Base-by-base conservation (phyloP, 768 basidiomycete species). In the Suillus clintonianus region DNA sequence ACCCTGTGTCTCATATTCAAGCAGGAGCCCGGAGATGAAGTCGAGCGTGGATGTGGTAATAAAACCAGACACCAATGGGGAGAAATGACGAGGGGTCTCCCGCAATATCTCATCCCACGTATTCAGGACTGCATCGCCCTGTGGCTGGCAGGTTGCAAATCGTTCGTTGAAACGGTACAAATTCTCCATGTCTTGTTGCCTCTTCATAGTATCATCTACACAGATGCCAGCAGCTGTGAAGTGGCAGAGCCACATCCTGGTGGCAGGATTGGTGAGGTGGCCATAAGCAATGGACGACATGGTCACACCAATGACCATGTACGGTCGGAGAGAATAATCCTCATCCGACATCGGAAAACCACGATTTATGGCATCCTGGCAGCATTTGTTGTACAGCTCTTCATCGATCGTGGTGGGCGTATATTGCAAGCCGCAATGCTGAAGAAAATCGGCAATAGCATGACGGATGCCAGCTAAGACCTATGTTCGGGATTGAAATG, bases 1-100 rank as follows among this genome's bases (percentile, higher is more conserved):
- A 5, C 63, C 68, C 37, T 69, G 51, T 5, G 68, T 68, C 32
- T 72, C 67, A 37, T 70, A 54, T 61, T 77, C 76, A 24, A 78
- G 59, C n/a, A 73, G 56, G 48, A 72, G 60, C 5, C 71, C 68
- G 27, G 72, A 76, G 24, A 81, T 62, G 34, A 72, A 69, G 43
- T 78, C 74, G 34, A 82, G 57, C 1, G 75, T 77, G 15, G 74
- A 72, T 13, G 72, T 71, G 48, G 77, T 64, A 56, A 81, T 77
- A 10, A 74, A 67, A 48, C 76, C 75, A 4, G 74, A 69, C 4
- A 63, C 69, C 36, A 75, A 64, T 4, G 67, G 67, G 14, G 68
- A 65, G 60, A 66, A 78, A 57, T 72, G 70, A 2, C 64, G 53
- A 15, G 71, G 63, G 42, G 74, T 64, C 36, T 72, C 70, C 30